Conservation (phyloP, 257 asterid genomes). For the Agastache rugosa region DNA sequence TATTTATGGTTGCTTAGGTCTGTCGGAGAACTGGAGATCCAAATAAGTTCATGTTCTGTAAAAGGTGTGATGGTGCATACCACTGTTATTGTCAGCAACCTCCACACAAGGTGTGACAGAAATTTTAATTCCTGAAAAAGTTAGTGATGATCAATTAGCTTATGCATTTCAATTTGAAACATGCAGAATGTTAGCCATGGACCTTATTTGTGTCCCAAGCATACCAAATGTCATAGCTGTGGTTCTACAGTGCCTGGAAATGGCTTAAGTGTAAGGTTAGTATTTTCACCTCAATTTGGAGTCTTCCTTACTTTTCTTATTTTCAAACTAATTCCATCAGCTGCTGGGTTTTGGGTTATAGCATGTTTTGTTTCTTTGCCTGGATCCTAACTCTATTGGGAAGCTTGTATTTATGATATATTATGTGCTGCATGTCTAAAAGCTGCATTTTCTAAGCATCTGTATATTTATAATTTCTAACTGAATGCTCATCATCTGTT, state of each 20-base stretch:
- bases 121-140: slow-evolving; percentile 22
- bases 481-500: background rate
- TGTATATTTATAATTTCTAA: slow-evolving; percentile 7
- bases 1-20: slow-evolving; percentile 54
- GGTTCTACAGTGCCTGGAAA: slow-evolving; percentile 92
- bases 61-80: slow-evolving; percentile 92
- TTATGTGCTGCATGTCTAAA: slow-evolving; percentile 19
- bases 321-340: background rate
- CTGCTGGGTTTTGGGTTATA: slow-evolving; percentile 21
- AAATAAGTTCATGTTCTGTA: slow-evolving; percentile 91
- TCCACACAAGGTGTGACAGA: slow-evolving; percentile 83
- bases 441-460: slow-evolving; percentile 29
- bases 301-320: background rate
- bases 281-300: slow-evolving; percentile 27
- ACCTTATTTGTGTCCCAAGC: slow-evolving; percentile 94
- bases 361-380: slow-evolving; percentile 12
- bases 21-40: slow-evolving; percentile 96
- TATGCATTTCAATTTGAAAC: slow-evolving; percentile 36
- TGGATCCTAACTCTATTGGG: slow-evolving; percentile 11
- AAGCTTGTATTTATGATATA: slow-evolving; percentile 9
- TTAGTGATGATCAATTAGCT: slow-evolving; percentile 27
- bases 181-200: slow-evolving; percentile 90
- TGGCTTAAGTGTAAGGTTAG: slow-evolving; percentile 91
- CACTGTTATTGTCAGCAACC: slow-evolving; percentile 99
- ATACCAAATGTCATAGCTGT: slow-evolving; percentile 96